phyloP scores from a whole-genome alignment of 306 rosid species.

The Calophaca sinica region DNA sequence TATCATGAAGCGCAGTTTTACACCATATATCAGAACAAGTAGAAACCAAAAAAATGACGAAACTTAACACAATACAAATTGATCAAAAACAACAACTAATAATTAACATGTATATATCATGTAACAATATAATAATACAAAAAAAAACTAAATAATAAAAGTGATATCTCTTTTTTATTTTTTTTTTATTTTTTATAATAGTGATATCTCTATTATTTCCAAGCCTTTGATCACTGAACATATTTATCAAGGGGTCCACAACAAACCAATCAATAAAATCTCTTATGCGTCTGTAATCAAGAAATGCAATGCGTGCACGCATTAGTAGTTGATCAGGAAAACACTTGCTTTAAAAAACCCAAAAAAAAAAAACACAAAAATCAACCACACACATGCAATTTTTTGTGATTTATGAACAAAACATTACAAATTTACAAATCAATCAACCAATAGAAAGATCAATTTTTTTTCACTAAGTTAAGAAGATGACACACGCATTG shows the following conservation, averaged over 20 bases:
- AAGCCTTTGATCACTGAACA: conserved; percentile 6
- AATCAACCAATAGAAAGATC: neutral
- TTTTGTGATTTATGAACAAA: neutral
- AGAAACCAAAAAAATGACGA: conserved; percentile 35
- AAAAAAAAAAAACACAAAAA: too few relatives aligned
- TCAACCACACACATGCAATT: neutral
- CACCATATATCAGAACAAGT: conserved; percentile 9
- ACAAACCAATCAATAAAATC: conserved; percentile 13
- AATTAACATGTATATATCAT: neutral
- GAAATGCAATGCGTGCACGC: conserved; percentile 50
- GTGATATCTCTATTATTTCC: conserved; percentile 5
- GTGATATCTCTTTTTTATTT: too few relatives aligned
- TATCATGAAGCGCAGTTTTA: conserved; percentile 40
- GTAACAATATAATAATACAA: neutral
- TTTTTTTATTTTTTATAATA: too few relatives aligned
- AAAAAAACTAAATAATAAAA: neutral
- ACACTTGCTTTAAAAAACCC: too few relatives aligned
- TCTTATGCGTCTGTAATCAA: conserved; percentile 21
- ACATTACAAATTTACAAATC: neutral
- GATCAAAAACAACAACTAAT: conserved; percentile 9
- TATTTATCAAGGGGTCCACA: conserved; percentile 41
- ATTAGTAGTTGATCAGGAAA: neutral
- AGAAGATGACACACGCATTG: neutral
- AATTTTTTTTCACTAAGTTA: too few relatives aligned
- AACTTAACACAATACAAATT: conserved; percentile 19